Conservation (phyloP, 768 basidiomycete genomes). For the Coprinopsis sp. region DNA sequence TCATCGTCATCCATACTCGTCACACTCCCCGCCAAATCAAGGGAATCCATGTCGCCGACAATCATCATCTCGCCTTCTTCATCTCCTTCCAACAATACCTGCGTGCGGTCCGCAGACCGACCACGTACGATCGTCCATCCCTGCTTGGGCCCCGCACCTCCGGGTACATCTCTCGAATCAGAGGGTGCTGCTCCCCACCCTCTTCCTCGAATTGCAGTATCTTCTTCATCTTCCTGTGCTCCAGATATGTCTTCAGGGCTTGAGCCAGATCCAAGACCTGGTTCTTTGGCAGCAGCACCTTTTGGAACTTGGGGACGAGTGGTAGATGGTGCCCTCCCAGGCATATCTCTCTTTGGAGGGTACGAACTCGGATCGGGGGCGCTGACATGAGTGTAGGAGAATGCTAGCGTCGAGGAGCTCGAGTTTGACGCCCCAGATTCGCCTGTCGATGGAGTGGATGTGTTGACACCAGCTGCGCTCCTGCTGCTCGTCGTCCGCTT, state of each 20-base stretch:
- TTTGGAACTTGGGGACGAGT: background rate
- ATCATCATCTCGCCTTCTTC: conserved; percentile 64
- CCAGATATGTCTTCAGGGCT: background rate
- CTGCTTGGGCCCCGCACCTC: conserved; percentile 37
- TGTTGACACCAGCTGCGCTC: conserved; percentile 1
- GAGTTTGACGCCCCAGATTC: no score
- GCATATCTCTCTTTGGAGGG: conserved; percentile 47
- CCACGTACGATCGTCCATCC: conserved; percentile 72
- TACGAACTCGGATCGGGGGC: conserved; percentile 75
- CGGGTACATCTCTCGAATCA: conserved; percentile 14
- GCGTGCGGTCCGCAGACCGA: conserved; percentile 20
- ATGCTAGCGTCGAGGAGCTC: conserved; percentile 66
- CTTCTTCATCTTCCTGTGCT: background rate
- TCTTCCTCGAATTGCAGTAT: background rate
- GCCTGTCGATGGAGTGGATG: conserved; percentile 21
- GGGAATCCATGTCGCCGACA: conserved; percentile 64
- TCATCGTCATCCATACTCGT: conserved; percentile 6
- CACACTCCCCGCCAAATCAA: conserved; percentile 27
- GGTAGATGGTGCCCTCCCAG: conserved; percentile 8
- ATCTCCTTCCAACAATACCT: conserved; percentile 12
- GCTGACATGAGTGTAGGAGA: conserved; percentile 77
- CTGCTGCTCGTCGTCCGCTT: conserved; percentile 20
- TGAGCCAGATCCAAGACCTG: background rate
- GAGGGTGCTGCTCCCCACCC: background rate
- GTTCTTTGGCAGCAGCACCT: no score